Base-by-base conservation (phyloP, 2,329 filamentous ascomycete genomes). In the Ascochyta viciae-villosae region DNA sequence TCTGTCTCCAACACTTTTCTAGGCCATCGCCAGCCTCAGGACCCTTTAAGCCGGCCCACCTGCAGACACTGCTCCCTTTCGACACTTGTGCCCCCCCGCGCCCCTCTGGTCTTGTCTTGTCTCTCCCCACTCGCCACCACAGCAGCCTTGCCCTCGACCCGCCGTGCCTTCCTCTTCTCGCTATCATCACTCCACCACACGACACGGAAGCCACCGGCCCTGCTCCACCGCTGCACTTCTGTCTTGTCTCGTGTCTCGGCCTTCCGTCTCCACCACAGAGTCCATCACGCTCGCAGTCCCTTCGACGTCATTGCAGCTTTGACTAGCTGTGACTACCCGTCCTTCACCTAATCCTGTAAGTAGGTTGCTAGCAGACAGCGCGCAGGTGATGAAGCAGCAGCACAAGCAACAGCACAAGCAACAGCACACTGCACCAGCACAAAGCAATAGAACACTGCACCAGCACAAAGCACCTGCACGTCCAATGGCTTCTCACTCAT, bases 271-370 rank as follows among this genome's bases (percentile, higher is more conserved):
- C 2, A 19, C 19, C 37, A 41, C 38, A 42, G 57, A 50, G 41
- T 58, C 59, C 60, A 64, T 59, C 46, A 48, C 24, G 33, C 58
- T 57, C 56, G 51, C 56, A n/a, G 15, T 34, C 48, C 41, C 35
- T 48, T 66, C 71, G 67, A 71, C 72, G 63, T 67, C 67, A 68
- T 67, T 53, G 66, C 75, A 71, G 75, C 66, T 68, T 68, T 68
- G 34, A 55, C 63, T 68, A 68, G 66, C 61, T 68, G 66, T 64
- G 60, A 66, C 49, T 26, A 49, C 42, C 51, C 51, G 47, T 57
- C 55, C 51, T 39, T 60, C 57, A 62, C 62, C 61, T 67, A 62
- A 56, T 61, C 53, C 57, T 63, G 65, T 67, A 49, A 58, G 61
- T 61, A 19, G 26, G 34, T 60, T 60, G 49, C n/a, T 19, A 38